phyloP scores from a whole-genome alignment of 2,329 filamentous ascomycete species.

The Davidsoniella eucalypti region DNA sequence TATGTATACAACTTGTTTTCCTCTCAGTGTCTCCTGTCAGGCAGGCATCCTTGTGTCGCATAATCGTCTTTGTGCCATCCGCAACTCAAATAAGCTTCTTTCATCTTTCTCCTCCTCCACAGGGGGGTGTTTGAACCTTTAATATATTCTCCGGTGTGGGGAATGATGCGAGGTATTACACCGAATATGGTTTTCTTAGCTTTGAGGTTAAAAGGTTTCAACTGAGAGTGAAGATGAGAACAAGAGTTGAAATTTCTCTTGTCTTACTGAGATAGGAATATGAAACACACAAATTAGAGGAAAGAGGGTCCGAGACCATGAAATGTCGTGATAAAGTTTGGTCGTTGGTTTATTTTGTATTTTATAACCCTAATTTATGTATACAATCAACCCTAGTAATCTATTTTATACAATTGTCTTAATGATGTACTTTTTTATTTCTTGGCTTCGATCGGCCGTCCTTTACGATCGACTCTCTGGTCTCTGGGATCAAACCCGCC shows the following conservation, averaged over 20 bases:
- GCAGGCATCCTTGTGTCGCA: not conserved
- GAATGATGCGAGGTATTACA: not conserved
- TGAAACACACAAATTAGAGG: too few relatives aligned
- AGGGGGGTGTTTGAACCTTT: not conserved
- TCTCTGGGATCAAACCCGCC: slow-evolving; percentile 90
- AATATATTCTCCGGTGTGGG: not conserved
- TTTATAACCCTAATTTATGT: not conserved
- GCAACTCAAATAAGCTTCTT: not conserved
- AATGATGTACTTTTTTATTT: not conserved
- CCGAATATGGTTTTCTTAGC: too few relatives aligned
- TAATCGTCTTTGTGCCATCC: not conserved
- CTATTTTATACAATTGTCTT: not conserved
- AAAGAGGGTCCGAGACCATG: too few relatives aligned
- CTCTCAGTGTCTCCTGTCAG: too few relatives aligned
- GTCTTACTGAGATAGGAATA: too few relatives aligned
- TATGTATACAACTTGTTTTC: too few relatives aligned
- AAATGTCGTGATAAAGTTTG: too few relatives aligned
- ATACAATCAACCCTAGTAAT: not conserved
- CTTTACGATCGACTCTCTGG: slow-evolving; percentile 73
- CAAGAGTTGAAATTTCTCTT: too few relatives aligned
- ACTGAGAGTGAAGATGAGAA: too few relatives aligned
- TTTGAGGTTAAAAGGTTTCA: too few relatives aligned
- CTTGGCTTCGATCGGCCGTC: slow-evolving; percentile 40
- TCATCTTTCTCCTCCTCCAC: not conserved
- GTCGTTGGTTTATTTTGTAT: not conserved